phyloP scores from a whole-genome alignment of 768 basidiomycete species.

The Suillus hirtellus region DNA sequence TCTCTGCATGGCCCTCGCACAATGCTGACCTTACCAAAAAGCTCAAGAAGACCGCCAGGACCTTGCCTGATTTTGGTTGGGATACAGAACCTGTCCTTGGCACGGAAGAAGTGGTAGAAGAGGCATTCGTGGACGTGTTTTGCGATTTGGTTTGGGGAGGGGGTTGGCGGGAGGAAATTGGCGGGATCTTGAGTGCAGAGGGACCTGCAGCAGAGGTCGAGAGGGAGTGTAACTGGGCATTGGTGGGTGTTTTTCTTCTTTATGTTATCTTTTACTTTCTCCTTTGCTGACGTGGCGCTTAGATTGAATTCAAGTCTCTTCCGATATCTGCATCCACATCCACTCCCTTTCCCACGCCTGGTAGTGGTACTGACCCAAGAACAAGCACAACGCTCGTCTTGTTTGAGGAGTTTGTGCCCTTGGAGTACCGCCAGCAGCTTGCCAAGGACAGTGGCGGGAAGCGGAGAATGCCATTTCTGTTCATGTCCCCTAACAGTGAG shows the following conservation, averaged over 20 bases:
- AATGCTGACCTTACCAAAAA: constrained; percentile 73
- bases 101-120: constrained; percentile 81
- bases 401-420: constrained; percentile 93
- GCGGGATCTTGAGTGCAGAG: constrained; percentile 74
- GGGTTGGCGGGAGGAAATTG: constrained; percentile 88
- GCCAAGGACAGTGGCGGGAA: constrained; percentile 51
- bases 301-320: constrained; percentile 89
- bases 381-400: constrained; percentile 70
- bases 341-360: constrained; percentile 12
- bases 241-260: constrained; percentile 53
- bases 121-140: constrained; percentile 86
- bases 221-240: constrained; percentile 88
- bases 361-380: constrained; percentile 58
- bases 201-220: constrained; percentile 50
- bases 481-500: constrained; percentile 43
- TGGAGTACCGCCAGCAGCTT: constrained; percentile 81
- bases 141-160: constrained; percentile 79
- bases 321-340: constrained; percentile 39
- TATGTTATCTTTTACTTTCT: not conserved
- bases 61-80: constrained; percentile 87
- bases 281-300: constrained; percentile 10
- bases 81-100: constrained; percentile 85
- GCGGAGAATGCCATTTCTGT: constrained; percentile 69
- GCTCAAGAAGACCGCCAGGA: constrained; percentile 73
- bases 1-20: constrained; percentile 74